These are phyloP conservation scores for Serendipita vermifera DNA, from an alignment of 768 basidiomycete genomes.

Conservation along the genomic window DNA sequence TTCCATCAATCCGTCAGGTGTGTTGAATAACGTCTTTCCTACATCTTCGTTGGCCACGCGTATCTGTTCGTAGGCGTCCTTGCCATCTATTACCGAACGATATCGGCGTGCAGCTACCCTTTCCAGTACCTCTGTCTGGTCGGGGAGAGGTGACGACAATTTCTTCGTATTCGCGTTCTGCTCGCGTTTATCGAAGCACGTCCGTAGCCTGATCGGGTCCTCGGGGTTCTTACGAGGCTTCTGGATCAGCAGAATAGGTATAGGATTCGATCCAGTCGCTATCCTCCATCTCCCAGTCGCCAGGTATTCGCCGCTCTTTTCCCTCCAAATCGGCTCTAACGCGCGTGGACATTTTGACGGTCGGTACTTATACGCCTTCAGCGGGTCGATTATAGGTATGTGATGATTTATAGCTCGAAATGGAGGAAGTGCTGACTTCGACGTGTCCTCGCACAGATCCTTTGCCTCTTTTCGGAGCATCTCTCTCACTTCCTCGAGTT, in stretches of 20 bases:
- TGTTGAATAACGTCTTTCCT: constrained; percentile 14
- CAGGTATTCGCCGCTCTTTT: constrained; percentile 12
- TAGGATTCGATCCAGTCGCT: constrained; percentile 2
- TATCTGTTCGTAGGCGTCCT: constrained; percentile 17
- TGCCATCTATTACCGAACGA: constrained; percentile 14
- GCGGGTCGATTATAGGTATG: constrained; percentile 14
- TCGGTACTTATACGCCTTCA: constrained; percentile 4
- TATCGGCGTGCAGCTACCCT: neutral
- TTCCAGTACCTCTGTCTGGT: constrained; percentile 1
- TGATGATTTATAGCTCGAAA: constrained; percentile 13
- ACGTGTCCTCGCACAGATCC: too few relatives aligned
- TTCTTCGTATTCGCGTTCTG: constrained; percentile 13
- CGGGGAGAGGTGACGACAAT: constrained; percentile 8
- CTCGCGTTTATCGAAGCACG: constrained; percentile 5
- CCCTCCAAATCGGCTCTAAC: neutral
- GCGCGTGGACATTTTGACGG: constrained; percentile 13
- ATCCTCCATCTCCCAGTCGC: constrained; percentile 12
- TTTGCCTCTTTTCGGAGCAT: too few relatives aligned
- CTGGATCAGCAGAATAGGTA: constrained; percentile 14
- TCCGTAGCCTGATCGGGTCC: constrained; percentile 3
- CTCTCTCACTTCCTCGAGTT: too few relatives aligned
- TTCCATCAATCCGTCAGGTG: constrained; percentile 16
- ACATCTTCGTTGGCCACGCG: constrained; percentile 16
- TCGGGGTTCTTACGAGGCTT: neutral
- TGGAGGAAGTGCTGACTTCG: constrained; percentile 21